Evolutionary conservation across 1,284 basidiomycete genomes (phyloP), one percentile per base, ranked within the genome.

Genomic region (Pyrrhoderma noxium): DNA sequence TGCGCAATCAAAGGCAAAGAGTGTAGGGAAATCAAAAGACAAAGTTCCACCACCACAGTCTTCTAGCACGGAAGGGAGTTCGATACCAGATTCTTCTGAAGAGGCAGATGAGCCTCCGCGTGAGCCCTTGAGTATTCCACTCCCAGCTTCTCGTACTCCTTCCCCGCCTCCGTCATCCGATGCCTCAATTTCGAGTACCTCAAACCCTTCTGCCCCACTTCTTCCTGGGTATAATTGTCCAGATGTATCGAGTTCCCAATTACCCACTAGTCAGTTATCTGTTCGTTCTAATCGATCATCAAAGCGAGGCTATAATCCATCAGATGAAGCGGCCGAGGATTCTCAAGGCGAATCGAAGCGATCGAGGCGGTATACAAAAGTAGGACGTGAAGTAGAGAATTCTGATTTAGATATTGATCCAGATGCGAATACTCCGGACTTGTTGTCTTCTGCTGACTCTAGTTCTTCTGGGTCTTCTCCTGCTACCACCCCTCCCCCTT

Each of bases 281-380:
- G 4, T 55, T 31, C 64, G 71, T 44, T 56, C 65, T 56, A 67
- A 71, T 53, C 64, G 65, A 40, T 80, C 79, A 9, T 84, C 83
- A 22, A 86, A 86, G 64, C 75, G 83, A 34, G 73, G 80, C 0
- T 82, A 85, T 58, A 81, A 84, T 57, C 80, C 83, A 57, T 76
- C 77, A 0, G 75, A 70, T 2, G 67, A 69, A 13, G 66, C 67
- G 0, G 70, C 70, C 3, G 60, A 72, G 48, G 63, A 61, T 43
- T 73, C 72, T 1, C 72, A 73, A 54, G 63, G 67, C 25, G 63
- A 65, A 18, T 67, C 71, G 2, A 75, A 77, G 61, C 68, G 75
- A 34, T 69, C 69, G 18, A 67, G 70, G 47, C 65, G 65, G 52
- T 56, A 62, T 44, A 27, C 44, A 2, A 21, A 19, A 43, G 35